Evolutionary conservation across 2,329 filamentous ascomycete genomes (phyloP), one percentile per base, ranked within the genome.

Genomic region (Annulohypoxylon truncatum): DNA sequence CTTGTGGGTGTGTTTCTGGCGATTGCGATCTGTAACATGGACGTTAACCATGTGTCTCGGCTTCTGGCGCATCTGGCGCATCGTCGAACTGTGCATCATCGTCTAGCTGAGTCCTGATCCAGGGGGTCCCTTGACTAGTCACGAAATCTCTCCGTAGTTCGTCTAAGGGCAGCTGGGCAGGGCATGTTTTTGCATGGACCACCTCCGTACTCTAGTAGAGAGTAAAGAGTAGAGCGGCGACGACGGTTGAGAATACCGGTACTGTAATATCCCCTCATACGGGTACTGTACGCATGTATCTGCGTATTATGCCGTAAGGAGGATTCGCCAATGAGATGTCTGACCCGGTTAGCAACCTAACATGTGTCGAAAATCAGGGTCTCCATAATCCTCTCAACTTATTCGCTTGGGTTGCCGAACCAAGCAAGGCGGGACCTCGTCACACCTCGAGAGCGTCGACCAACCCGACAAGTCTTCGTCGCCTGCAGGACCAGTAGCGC

Each of bases 381-480:
- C 59, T 57, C 26, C 18, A 28, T 24, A 7, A 9, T 52, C 26
- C 18, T 64, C 35, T 51, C 29, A n/a, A n/a, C n/a, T 61, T 29
- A 44, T 54, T 67, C 61, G 55, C 47, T 48, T 67, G 51, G 50
- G 29, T 42, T 60, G 61, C 55, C 59, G 53, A 59, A 54, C 59
- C 33, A 22, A 61, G 62, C 38, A 62, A 38, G 35, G 50, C 20
- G 46, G 29, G 56, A 20, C 8, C 53, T 56, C 51, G 66, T 65
- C 44, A 65, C 29, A 48, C 58, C 54, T 56, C 65, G 46, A 52
- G 28, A 58, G 33, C 52, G 24, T 64, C 26, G 20, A 67, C 57
- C 54, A 56, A 66, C 55, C 67, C 67, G 67, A 65, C 61, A 65
- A 67, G 64, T 69, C 51, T 65, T 69, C 67, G 67, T 69, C 40